A percentile compares a stretch with the other conserved stretches of the same genome.
Conservation (phyloP, 306 rosid genomes). For the Trifolium fragiferum region DNA sequence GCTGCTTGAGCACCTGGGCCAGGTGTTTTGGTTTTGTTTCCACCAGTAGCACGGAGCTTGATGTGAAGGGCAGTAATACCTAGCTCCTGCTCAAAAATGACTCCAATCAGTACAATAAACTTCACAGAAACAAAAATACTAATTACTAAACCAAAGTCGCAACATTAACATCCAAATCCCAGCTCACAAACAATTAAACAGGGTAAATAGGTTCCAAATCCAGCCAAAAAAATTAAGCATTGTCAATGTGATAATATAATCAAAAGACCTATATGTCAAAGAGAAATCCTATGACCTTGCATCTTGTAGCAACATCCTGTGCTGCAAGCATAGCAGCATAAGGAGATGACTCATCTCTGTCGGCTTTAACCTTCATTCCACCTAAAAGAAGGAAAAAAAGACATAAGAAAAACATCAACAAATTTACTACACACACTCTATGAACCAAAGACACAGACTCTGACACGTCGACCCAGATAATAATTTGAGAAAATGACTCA, state of each 20-base stretch:
- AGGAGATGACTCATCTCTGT: slow-evolving; percentile 90
- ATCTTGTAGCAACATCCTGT: slow-evolving; percentile 81
- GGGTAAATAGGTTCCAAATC: no score
- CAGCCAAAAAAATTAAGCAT: not conserved
- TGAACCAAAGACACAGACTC: no score
- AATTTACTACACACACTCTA: no score
- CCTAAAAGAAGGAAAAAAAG: slow-evolving; percentile 40
- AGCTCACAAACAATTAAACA: not conserved
- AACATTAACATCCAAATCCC: not conserved
- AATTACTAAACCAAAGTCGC: not conserved
- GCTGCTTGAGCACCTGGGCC: slow-evolving; percentile 98
- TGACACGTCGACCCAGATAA: no score
- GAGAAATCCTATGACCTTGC: slow-evolving; percentile 59
- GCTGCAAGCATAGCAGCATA: slow-evolving; percentile 98
- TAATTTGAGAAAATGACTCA: no score
- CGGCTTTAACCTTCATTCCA: slow-evolving; percentile 97
- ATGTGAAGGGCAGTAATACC: slow-evolving; percentile 88
- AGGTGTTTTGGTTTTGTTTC: slow-evolving; percentile 88
- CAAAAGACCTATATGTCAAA: not conserved
- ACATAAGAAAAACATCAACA: not conserved
- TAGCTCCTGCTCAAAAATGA: slow-evolving; percentile 57
- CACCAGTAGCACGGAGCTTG: slow-evolving; percentile 89
- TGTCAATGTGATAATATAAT: no score
- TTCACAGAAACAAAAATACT: not conserved
- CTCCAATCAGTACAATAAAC: not conserved